phyloP scores from a whole-genome alignment of 2,329 filamentous ascomycete species.

The Dissoconium aciculare region DNA sequence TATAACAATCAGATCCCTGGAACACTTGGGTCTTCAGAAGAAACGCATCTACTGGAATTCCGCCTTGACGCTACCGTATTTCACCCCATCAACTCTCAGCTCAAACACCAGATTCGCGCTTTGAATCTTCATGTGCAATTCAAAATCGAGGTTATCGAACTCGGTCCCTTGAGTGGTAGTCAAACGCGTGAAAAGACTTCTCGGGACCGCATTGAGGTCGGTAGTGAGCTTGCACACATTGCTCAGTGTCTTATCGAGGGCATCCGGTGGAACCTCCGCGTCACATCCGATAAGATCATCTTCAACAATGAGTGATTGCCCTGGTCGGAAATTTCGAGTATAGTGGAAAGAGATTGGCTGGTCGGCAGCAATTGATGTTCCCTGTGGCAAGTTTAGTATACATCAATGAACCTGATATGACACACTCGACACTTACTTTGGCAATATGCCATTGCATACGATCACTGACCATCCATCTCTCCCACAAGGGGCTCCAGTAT shows the following conservation, averaged over 20 bases:
- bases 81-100: constrained; percentile 60
- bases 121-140: constrained; percentile 69
- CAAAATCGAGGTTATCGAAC: constrained; percentile 71
- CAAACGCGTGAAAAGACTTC: constrained; percentile 56
- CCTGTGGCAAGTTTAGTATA: too few relatives aligned
- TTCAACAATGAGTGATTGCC: constrained; percentile 61
- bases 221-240: constrained; percentile 67
- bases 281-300: constrained; percentile 69
- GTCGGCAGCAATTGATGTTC: constrained; percentile 58
- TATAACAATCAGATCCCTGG: too few relatives aligned
- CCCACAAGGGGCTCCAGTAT: constrained; percentile 69
- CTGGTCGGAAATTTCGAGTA: constrained; percentile 67
- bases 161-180: constrained; percentile 67
- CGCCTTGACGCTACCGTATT: constrained; percentile 62
- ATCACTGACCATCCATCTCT: constrained; percentile 70
- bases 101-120: constrained; percentile 64
- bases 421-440: constrained; percentile 41
- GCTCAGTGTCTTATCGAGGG: constrained; percentile 38
- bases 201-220: constrained; percentile 60
- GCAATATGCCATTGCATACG: constrained; percentile 77
- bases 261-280: constrained; percentile 47
- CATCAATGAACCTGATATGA: too few relatives aligned
- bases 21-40: too few relatives aligned
- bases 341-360: constrained; percentile 70
- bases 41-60: constrained; percentile 69